Conservation (phyloP, 2,329 filamentous ascomycete species). For the Aspergillus niger region DNA sequence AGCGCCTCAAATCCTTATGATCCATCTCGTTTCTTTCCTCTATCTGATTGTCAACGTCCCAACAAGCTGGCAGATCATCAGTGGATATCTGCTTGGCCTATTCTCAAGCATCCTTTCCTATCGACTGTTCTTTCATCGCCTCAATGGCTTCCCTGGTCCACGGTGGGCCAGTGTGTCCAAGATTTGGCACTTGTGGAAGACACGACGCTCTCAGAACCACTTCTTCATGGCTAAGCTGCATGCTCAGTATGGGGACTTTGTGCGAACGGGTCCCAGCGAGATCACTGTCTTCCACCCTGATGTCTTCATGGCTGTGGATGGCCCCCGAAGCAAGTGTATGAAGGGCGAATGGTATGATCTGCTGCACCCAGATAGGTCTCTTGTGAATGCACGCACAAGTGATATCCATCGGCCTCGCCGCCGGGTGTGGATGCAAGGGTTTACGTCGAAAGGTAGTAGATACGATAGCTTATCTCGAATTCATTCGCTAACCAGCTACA, state of each 20-base stretch:
- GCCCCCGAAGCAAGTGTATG: conserved; percentile 12
- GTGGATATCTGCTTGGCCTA: conserved; percentile 12
- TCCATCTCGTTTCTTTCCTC: conserved; percentile 11
- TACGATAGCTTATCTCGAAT: background rate
- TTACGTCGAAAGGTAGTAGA: background rate
- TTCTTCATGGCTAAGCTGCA: conserved; percentile 33
- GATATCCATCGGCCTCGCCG: background rate
- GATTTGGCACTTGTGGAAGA: conserved; percentile 37
- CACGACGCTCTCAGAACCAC: conserved; percentile 32
- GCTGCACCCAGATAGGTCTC: conserved; percentile 12
- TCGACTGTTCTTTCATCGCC: conserved; percentile 44
- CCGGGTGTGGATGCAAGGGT: conserved; percentile 4
- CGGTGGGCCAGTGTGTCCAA: conserved; percentile 40
- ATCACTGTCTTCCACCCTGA: conserved; percentile 22
- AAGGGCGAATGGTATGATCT: conserved; percentile 26
- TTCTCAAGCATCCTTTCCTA: conserved; percentile 43
- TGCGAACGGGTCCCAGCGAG: conserved; percentile 35
- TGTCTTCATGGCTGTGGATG: conserved; percentile 21
- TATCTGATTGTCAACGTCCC: background rate
- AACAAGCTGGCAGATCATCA: conserved; percentile 3
- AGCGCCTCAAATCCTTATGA: conserved; percentile 17
- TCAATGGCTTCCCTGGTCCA: conserved; percentile 44
- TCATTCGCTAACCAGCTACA: background rate
- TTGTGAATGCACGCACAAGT: conserved; percentile 15
- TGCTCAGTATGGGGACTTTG: conserved; percentile 37